These are phyloP conservation scores for Termitomyces titanicus DNA, from an alignment of 768 basidiomycete species.

Conservation along the genomic window DNA sequence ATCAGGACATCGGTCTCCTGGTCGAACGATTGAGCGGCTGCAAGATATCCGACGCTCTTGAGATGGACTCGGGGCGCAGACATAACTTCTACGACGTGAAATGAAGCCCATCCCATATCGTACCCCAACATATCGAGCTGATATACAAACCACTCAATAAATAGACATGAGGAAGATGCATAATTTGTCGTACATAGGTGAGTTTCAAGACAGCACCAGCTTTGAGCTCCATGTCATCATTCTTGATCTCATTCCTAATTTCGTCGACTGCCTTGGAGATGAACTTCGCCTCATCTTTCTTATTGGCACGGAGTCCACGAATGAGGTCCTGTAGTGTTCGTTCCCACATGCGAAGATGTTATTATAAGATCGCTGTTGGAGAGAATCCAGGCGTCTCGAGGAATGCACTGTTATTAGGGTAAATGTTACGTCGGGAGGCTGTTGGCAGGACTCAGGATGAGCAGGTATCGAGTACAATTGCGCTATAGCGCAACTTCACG, in stretches of 20 bases:
- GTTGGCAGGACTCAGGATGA: neutral
- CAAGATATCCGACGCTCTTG: conserved; percentile 95
- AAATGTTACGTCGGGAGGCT: neutral
- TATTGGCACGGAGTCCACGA: conserved; percentile 92
- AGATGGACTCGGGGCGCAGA: conserved; percentile 87
- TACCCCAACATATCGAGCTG: conserved; percentile 97
- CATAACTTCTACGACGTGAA: conserved; percentile 98
- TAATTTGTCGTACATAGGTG: conserved; percentile 78
- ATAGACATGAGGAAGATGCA: neutral
- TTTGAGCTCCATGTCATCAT: conserved; percentile 96
- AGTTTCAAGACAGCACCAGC: conserved; percentile 94
- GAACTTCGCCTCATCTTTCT: conserved; percentile 89
- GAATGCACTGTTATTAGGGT: neutral
- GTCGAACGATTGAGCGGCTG: conserved; percentile 85
- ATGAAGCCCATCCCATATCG: conserved; percentile 94
- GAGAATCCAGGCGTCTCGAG: neutral
- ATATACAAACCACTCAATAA: conserved; percentile 8
- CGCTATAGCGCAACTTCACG: too few relatives aligned
- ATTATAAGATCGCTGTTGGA: neutral
- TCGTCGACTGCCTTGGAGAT: conserved; percentile 93
- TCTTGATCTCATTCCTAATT: conserved; percentile 86
- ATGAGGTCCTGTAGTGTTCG: conserved; percentile 94
- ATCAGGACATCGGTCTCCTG: conserved; percentile 97
- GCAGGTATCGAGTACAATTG: neutral
- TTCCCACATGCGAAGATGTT: conserved; percentile 74